Base-by-base conservation (phyloP, 108 stramenopile genomes). In the Cyclotella baltica region DNA sequence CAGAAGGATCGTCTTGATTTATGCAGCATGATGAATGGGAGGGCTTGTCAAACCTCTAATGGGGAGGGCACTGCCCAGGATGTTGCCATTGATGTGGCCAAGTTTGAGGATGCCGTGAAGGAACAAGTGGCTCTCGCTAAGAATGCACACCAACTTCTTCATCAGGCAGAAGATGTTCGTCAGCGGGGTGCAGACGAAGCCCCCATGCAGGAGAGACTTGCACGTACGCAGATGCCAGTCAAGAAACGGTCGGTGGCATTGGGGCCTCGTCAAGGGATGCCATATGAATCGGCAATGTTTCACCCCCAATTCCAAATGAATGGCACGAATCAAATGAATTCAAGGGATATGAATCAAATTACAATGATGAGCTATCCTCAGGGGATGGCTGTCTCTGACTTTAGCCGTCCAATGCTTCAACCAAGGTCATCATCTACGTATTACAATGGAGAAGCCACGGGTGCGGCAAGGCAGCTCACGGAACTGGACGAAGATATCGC, bases 11-110 rank as follows among this genome's bases (percentile, higher is more conserved):
- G 28, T 3, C 71, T 64, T 0, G 50, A 76, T 22, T 65, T 71
- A 31, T 72, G 76, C 64, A 64, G 50, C 51, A 33, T 53, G 4
- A 77, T 83, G 81, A 68, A 73, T 33, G 59, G 72, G 0, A 46
- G 62, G 11, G 70, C 55, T 10, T 10, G 5, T n/a, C 43, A 65
- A 2, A 25, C 2, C 19, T 2, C 4, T 33, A 18, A 37, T 27
- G 38, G 46, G 63, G 36, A 37, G 56, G 19, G n/a, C 4, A 19
- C 34, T 16, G 1, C 33, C 13, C 4, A 30, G 1, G 0, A 1
- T 1, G 10, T 61, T 31, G 11, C 59, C 15, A 23, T 69, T 15
- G 16, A 40, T 2, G 9, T 31, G 51, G n/a, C 11, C 4, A 23
- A 9, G n/a, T 3, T 25, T 23, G 51, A 52, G 18, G 3, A 37